Evolutionary conservation across 75 land plant genomes (phyloP), one percentile per base, ranked within the genome.

Genomic region (Larix kaempferi): DNA sequence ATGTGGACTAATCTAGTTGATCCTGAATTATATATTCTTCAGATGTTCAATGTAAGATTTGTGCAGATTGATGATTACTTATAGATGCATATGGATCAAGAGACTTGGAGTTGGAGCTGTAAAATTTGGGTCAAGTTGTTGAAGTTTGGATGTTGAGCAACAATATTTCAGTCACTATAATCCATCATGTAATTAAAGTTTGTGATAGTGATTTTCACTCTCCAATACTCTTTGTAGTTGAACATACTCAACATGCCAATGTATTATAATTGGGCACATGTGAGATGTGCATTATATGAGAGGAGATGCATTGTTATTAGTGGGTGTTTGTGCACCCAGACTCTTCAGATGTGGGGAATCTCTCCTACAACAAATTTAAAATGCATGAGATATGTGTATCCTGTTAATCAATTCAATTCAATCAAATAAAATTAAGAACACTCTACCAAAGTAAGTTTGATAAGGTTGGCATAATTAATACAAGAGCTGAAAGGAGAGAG

Each of bases 201-300:
- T 44, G 83, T 89, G 57, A 91, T 75, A 73, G 91, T 81, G 73
- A 91, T 52, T 79, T 89, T 89, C n/a, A 61, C 89, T 57, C 91
- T 80, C 93, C 93, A 91, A 74, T 91, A 91, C 27, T 84, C 83
- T 78, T 91, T 80, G 82, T 91, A 91, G 84, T 91, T 91, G 62
- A 80, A 33, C n/a, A n/a, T n/a, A n/a, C 76, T 88, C 88, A 4
- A 88, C 87, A 74, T 91, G 93, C 93, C 93, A 91, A 67, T 91
- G 93, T 11, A 91, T 80, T n/a, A 87, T 54, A 15, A 88, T 74
- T 5, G 93, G 93, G 81, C 93, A 91, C 93, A 89, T 91, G 81
- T 91, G 91, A 11, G 71, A 74, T 22, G 91, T 88, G 82, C 93
- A 91, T 52, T 82, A 85, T n/a, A 91, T 63, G 77, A 79, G 29